Evolutionary conservation across 306 rosid genomes (phyloP).

Genomic region (Ceratonia siliqua): DNA sequence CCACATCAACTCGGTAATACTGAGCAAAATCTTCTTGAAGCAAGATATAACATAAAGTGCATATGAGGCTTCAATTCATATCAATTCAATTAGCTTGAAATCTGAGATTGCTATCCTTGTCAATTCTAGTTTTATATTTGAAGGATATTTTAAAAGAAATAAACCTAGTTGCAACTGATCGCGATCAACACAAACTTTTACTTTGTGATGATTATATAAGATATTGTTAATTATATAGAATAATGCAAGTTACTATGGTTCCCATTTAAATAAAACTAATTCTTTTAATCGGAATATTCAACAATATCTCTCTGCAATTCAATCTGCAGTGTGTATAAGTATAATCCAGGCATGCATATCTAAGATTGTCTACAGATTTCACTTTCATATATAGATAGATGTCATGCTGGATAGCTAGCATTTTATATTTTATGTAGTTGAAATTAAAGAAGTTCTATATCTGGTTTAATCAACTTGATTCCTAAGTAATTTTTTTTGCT

Average conservation of each 20-base stretch:
- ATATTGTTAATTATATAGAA: background rate
- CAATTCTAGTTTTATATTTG: background rate
- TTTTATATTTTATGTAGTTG: background rate
- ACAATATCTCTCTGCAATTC: no score
- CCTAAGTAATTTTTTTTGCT: no score
- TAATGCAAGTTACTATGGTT: background rate
- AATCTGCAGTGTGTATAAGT: no score
- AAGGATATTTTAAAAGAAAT: background rate
- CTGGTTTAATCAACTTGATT: no score
- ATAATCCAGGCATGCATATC: no score
- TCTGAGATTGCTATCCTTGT: background rate
- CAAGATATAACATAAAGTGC: background rate
- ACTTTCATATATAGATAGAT: no score
- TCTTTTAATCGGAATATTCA: no score
- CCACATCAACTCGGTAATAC: no score
- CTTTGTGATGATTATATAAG: background rate
- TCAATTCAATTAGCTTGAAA: background rate
- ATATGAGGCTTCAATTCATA: no score
- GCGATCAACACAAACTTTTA: no score
- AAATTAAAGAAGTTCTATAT: no score
- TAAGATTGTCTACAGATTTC: conserved; percentile 11
- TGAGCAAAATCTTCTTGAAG: background rate
- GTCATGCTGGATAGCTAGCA: conserved; percentile 13
- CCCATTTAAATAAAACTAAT: no score
- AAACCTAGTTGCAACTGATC: background rate